phyloP scores from a whole-genome alignment of 129 eudicot genomes.

The Daucus carota region DH1_v3.0 NC_030386.2:25723501-25724000 shows the following conservation, averaged over 20 bases:
- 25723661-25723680: conserved; percentile 34
- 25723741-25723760: conserved; percentile 25
- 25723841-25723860: conserved; percentile 26
- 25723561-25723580: conserved; percentile 29
- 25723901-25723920: conserved; percentile 35
- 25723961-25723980: conserved; percentile 34
- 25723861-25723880: conserved; percentile 44
- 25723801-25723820: conserved; percentile 57
- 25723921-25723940: conserved; percentile 37
- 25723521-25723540: conserved; percentile 30
- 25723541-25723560: conserved; percentile 17
- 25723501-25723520: conserved; percentile 35
- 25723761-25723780: conserved; percentile 14
- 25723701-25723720: conserved; percentile 47
- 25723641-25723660: conserved; percentile 27
- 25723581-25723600: conserved; percentile 27
- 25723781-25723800: conserved; percentile 31
- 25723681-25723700: conserved; percentile 32
- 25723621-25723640: conserved; percentile 36
- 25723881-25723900: conserved; percentile 42
- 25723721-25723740: conserved; percentile 25
- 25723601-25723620: conserved; percentile 19
- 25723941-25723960: conserved; percentile 55
- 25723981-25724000: conserved; percentile 23
- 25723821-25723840: conserved; percentile 27